Conservation (phyloP, 2,329 filamentous ascomycete genomes). For the Cucurbitaria berberidis region DNA sequence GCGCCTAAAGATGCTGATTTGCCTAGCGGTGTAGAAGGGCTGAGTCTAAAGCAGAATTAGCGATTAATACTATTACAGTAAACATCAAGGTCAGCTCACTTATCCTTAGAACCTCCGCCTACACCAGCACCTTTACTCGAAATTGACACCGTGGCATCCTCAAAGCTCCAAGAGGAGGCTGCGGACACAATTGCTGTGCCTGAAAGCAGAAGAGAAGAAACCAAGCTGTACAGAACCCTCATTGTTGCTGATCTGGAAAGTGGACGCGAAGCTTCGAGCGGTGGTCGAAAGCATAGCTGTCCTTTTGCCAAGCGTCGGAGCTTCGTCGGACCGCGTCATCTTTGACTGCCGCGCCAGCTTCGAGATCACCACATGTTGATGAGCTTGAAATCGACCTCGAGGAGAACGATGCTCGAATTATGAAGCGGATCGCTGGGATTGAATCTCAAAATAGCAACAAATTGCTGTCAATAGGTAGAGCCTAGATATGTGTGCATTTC, state of each 20-base stretch:
- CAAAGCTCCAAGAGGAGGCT: conserved; percentile 71
- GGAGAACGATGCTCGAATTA: neutral
- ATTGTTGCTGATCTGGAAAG: conserved; percentile 42
- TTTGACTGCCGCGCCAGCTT: neutral
- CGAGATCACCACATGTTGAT: neutral
- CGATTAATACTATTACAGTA: conserved; percentile 1
- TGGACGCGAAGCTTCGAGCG: conserved; percentile 35
- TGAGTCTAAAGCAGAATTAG: conserved; percentile 43
- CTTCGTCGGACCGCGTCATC: conserved; percentile 11
- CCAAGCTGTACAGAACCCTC: conserved; percentile 51
- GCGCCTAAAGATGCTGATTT: conserved; percentile 69
- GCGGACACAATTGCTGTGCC: conserved; percentile 54
- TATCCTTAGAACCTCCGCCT: conserved; percentile 64
- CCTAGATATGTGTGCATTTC: too few relatives aligned
- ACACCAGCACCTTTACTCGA: conserved; percentile 64
- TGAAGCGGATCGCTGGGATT: too few relatives aligned
- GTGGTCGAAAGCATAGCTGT: conserved; percentile 21
- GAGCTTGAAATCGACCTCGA: neutral
- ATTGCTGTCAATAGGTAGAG: too few relatives aligned
- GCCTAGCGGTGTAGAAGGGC: conserved; percentile 63
- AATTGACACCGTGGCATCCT: conserved; percentile 73
- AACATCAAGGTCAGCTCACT: conserved; percentile 56
- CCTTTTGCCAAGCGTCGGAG: conserved; percentile 25
- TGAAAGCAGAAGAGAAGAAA: conserved; percentile 52
- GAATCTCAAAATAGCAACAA: too few relatives aligned